Evolutionary conservation across 2,329 filamentous ascomycete genomes (phyloP).

Genomic region (Cadophora malorum): DNA sequence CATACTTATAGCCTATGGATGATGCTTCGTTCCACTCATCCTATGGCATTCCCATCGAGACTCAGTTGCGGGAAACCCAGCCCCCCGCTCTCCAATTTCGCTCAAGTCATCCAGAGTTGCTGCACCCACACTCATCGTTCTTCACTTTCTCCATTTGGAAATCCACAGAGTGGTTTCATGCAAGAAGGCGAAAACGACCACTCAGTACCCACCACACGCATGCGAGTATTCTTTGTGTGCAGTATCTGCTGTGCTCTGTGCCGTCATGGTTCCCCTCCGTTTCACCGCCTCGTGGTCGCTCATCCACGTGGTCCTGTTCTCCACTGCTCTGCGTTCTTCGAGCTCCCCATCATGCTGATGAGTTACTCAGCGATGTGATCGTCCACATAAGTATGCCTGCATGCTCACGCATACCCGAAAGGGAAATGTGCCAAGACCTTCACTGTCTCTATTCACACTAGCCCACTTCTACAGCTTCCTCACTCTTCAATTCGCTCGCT

Average conservation of each 20-base stretch:
- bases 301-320: background rate
- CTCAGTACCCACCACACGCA: background rate
- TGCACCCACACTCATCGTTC: background rate
- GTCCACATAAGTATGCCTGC: background rate
- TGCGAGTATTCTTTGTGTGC: background rate
- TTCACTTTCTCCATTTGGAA: conserved; percentile 1
- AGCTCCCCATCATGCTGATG: background rate
- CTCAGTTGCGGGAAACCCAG: background rate
- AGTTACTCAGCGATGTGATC: conserved; percentile 2
- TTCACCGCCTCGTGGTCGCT: background rate
- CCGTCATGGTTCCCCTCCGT: background rate
- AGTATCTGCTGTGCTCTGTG: background rate
- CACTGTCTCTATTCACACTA: background rate
- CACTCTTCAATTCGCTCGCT: background rate
- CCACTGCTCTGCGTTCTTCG: background rate
- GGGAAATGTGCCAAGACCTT: background rate
- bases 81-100: background rate
- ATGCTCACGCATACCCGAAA: background rate
- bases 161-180: background rate
- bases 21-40: background rate
- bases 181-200: background rate
- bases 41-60: background rate
- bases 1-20: conserved; percentile 6
- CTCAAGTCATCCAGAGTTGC: background rate
- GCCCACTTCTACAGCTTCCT: background rate